Evolutionary conservation across 2,329 filamentous ascomycete genomes (phyloP), one percentile per base, ranked within the genome.

Genomic region (Neopestalotiopsis clavispora): DNA sequence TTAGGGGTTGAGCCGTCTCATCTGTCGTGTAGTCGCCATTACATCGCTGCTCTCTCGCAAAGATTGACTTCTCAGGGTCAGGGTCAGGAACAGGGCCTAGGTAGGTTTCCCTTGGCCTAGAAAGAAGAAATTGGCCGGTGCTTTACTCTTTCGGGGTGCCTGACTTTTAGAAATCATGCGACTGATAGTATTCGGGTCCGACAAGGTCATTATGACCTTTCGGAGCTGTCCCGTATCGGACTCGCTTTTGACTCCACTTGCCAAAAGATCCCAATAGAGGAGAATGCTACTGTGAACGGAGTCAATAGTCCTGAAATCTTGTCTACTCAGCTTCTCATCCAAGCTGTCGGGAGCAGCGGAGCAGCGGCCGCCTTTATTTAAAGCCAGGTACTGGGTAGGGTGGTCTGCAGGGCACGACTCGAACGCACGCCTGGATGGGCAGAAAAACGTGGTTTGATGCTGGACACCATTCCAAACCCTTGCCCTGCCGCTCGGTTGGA

Each of bases 401-500:
- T n/a, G 6, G 45, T n/a, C 3, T 52, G 45, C 45, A 52, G 45
- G 45, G 34, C 34, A 7, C 45, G 17, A 20, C 45, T 52, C 45
- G 45, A 38, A 38, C 34, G 45, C 10, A 52, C 45, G n/a, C 17
- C 20, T 17, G 45, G 45, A 52, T n/a, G 45, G 45, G 20, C 45
- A 23, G n/a, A 17, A 52, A 28, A 38, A 38, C 34, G 34, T 38
- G 34, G 45, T 17, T 17, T 52, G 45, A 20, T 52, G n/a, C 45
- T 23, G n/a, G 45, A n/a, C n/a, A 52, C 10, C 6, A 38, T 38
- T 38, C 34, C 10, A 38, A 38, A 38, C n/a, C 45, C 45, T 52
- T 52, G n/a, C 45, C 45, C n/a, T 52, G n/a, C 45, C 45, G 45
- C 45, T 52, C 45, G 45, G 45, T 52, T 52, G 45, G n/a, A n/a